Evolutionary conservation across 192 early-diverging fungal genomes (phyloP).

Genomic region (Geranomyces variabilis): DNA sequence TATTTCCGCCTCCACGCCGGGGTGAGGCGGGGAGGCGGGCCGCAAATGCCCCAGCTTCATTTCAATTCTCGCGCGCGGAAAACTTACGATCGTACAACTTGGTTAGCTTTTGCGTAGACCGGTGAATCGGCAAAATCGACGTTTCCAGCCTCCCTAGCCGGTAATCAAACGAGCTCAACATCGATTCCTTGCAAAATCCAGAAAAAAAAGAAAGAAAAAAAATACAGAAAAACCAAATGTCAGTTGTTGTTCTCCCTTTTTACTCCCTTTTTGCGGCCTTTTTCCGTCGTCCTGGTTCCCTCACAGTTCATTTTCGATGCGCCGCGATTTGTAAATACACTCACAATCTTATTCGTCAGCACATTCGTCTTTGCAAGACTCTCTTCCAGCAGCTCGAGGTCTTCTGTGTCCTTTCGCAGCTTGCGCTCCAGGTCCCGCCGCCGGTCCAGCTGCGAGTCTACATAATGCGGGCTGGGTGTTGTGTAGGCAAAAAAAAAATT

Average conservation of each 20-base stretch:
- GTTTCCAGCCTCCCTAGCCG: constrained; percentile 71
- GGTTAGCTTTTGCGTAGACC: constrained; percentile 73
- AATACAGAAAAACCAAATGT: background rate
- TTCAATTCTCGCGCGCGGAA: background rate
- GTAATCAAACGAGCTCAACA: constrained; percentile 76
- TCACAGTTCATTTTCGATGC: no score
- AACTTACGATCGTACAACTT: constrained; percentile 71
- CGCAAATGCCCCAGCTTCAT: no score
- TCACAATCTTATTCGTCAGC: constrained; percentile 61
- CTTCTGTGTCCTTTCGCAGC: constrained; percentile 48
- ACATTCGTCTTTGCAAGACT: constrained; percentile 53
- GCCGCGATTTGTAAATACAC: no score
- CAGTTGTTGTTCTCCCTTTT: no score
- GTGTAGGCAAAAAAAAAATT: background rate
- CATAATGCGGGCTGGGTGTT: constrained; percentile 16
- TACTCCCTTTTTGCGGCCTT: no score
- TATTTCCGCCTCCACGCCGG: no score
- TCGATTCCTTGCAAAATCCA: constrained; percentile 60
- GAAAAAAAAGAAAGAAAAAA: no score
- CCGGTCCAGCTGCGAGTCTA: constrained; percentile 34
- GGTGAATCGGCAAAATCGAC: constrained; percentile 81
- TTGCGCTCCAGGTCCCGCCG: constrained; percentile 40
- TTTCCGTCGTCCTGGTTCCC: no score
- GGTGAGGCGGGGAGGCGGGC: no score
- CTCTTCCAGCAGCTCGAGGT: constrained; percentile 55